Evolutionary conservation across 139 green algal genomes (phyloP), one percentile per base, ranked within the genome.

Genomic region (Yamagishiella unicocca): DNA sequence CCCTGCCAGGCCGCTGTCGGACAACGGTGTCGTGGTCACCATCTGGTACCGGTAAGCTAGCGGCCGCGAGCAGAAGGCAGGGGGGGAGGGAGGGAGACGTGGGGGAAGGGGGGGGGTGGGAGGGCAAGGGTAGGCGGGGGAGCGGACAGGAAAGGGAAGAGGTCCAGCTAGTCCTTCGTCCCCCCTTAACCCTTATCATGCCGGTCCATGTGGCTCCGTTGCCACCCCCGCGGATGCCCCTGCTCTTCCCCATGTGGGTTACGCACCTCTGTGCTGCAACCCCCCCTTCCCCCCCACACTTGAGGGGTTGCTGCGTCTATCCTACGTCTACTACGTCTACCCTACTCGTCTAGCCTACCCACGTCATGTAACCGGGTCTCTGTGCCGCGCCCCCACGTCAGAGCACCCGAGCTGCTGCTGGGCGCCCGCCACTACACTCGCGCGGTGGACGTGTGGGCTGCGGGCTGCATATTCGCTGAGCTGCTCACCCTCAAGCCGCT

Each of bases 401-500:
- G 93, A 4, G 93, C 94, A 0, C 95, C 95, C 33, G 95, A 97
- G 93, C 92, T 97, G 74, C 92, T 97, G 84, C 92, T 96, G 79
- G 95, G 94, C 4, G 91, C 93, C 7, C 75, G 83, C 72, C 93
- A 96, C 92, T 97, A 98, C 90, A 96, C 93, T 4, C 84, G 89
- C 0, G 94, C 93, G 0, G 92, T 97, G 29, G 95, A 97, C 87
- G 73, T 96, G 74, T 98, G 95, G 95, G 95, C 93, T 0, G 89
- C 91, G 2, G 95, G 95, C 35, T 98, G 95, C 92, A 96, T 98
- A 78, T 94, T 98, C 90, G 95, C 92, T 3, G 95, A 98, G 92
- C 92, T 98, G 25, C 84, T 96, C 64, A 93, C 87, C 17, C 92
- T 97, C 75, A 79, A 90, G 42, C 94, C 95, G 29, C 85, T 97